A percentile compares a stretch with the other conserved stretches of the same genome.
Conservation (phyloP, 1,284 basidiomycete genomes). For the Papiliotrema nemorosa region DNA sequence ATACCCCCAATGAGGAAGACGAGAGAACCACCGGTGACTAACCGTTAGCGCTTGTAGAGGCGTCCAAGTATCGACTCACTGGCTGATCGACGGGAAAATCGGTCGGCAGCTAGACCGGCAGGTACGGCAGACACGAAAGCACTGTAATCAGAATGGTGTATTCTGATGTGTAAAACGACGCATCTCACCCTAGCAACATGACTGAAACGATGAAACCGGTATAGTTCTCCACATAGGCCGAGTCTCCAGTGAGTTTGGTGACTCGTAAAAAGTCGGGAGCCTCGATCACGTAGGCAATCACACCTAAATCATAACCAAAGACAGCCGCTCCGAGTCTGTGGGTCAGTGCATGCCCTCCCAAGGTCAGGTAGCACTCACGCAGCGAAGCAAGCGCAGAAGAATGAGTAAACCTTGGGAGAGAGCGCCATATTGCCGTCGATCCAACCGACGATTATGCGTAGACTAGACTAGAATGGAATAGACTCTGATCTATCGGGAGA, state of each 20-base stretch:
- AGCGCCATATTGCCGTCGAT: background rate
- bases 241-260: constrained; percentile 36
- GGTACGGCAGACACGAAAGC: constrained; percentile 45
- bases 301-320: constrained; percentile 51
- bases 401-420: constrained; percentile 55
- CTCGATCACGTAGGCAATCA: constrained; percentile 50
- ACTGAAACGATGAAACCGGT: constrained; percentile 52
- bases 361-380: constrained; percentile 42
- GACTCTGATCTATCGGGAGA: too few relatives aligned
- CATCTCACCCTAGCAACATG: constrained; percentile 42
- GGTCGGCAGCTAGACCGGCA: constrained; percentile 42
- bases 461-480: too few relatives aligned
- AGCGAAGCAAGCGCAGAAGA: constrained; percentile 62
- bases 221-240: constrained; percentile 37
- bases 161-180: background rate
- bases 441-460: too few relatives aligned
- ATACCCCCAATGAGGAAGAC: constrained; percentile 57
- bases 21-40: constrained; percentile 46
- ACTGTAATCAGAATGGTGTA: constrained; percentile 5
- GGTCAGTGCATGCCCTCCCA: constrained; percentile 10
- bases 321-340: constrained; percentile 32
- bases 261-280: constrained; percentile 47
- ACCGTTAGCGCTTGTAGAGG: background rate
- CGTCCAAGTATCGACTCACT: constrained; percentile 20
- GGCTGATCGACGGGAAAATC: constrained; percentile 40